phyloP scores from a whole-genome alignment of 2,329 filamentous ascomycete species.

The Xylaria sp. region DNA sequence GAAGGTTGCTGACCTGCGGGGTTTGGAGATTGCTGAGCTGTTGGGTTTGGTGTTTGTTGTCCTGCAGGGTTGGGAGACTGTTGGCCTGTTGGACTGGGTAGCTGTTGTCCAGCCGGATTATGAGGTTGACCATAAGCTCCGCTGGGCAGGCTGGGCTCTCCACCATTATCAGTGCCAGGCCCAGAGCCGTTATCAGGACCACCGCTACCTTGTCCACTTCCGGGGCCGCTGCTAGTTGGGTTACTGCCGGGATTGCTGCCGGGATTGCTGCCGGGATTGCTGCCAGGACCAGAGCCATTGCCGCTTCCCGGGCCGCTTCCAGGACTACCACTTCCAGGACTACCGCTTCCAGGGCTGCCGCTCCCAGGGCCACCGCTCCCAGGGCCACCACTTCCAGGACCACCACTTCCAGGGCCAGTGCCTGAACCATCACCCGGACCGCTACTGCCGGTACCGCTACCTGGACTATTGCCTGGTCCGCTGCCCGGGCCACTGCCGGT shows the following conservation, averaged over 20 bases:
- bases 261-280: not conserved
- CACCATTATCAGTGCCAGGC: not conserved
- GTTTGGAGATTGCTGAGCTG: not conserved
- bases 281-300: conserved; percentile 1
- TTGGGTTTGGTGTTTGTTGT: conserved; percentile 2
- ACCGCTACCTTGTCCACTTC: not conserved
- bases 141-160: conserved; percentile 18
- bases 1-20: conserved; percentile 13
- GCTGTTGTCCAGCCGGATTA: conserved; percentile 21
- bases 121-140: conserved; percentile 29
- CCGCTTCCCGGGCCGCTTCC: conserved; percentile 1
- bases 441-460: not conserved
- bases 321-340: not conserved
- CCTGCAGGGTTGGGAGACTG: conserved; percentile 8
- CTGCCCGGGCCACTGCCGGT: conserved; percentile 7
- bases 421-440: not conserved
- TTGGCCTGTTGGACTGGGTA: conserved; percentile 8
- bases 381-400: not conserved
- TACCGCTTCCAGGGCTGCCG: not conserved
- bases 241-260: not conserved
- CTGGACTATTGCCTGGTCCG: not conserved
- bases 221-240: not conserved
- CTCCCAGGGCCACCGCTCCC: conserved; percentile 1
- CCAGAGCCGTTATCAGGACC: not conserved
- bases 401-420: not conserved